Conservation (phyloP, 257 asterid species). For the Nicotiana attenuata region DNA sequence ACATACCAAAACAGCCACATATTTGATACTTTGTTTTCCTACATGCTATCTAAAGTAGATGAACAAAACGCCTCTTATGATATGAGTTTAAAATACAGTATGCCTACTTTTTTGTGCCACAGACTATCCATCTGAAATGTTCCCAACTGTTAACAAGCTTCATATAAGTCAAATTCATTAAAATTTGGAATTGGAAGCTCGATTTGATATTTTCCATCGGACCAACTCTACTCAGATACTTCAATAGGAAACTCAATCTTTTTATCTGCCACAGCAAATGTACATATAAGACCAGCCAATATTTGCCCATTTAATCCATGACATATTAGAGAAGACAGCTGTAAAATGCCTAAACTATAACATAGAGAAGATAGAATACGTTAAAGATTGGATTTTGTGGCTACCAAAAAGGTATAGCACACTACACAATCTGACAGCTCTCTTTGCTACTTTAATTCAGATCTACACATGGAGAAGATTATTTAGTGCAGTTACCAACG, state of each 20-base stretch:
- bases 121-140: no score
- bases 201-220: no score
- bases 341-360: background rate
- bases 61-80: no score
- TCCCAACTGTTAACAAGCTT: no score
- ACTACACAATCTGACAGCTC: background rate
- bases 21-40: no score
- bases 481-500: background rate
- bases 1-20: no score
- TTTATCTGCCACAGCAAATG: background rate
- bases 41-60: no score
- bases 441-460: background rate
- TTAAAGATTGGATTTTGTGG: background rate
- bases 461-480: background rate
- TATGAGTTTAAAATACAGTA: no score
- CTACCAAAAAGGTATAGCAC: background rate
- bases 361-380: background rate
- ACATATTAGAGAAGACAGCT: background rate
- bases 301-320: background rate
- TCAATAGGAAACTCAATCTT: background rate
- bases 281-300: background rate
- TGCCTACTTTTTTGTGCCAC: no score
- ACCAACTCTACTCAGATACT: no score
- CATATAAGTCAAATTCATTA: no score
- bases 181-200: no score